Conservation (phyloP, 176 grass and related monocot species). For the Metroxylon sagu region DNA sequence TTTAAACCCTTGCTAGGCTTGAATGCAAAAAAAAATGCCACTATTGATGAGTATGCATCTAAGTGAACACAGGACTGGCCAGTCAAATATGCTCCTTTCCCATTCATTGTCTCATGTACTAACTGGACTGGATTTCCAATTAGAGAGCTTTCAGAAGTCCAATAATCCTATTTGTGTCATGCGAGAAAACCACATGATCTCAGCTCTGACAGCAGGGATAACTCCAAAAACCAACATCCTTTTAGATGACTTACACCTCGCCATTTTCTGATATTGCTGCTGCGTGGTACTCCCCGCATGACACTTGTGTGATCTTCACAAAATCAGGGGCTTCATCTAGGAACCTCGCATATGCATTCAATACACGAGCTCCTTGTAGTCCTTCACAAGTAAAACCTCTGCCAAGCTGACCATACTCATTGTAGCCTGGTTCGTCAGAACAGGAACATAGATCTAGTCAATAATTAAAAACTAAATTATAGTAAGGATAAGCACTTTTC, state of each 20-base stretch:
- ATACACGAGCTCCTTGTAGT: constrained; percentile 70
- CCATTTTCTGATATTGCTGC: constrained; percentile 85
- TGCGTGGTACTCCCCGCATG: constrained; percentile 95
- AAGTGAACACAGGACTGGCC: no score
- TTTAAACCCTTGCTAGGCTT: no score
- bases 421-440: constrained; percentile 94
- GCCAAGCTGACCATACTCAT: constrained; percentile 96
- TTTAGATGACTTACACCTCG: constrained; percentile 87
- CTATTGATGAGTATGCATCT: no score
- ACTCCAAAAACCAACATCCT: constrained; percentile 31
- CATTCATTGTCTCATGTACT: no score
- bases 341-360: constrained; percentile 87
- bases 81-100: no score
- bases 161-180: constrained; percentile 19
- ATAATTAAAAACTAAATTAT: constrained; percentile 3
- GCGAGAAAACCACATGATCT: constrained; percentile 32
- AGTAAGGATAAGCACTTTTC: constrained; percentile 5
- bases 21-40: no score
- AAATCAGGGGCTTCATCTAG: constrained; percentile 82
- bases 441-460: constrained; percentile 24
- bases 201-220: constrained; percentile 35
- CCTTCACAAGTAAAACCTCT: constrained; percentile 93
- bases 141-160: no score
- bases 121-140: no score
- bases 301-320: constrained; percentile 75